phyloP scores from a whole-genome alignment of 371 early-diverging fungal genomes.

The Rhizopus sp. region DNA sequence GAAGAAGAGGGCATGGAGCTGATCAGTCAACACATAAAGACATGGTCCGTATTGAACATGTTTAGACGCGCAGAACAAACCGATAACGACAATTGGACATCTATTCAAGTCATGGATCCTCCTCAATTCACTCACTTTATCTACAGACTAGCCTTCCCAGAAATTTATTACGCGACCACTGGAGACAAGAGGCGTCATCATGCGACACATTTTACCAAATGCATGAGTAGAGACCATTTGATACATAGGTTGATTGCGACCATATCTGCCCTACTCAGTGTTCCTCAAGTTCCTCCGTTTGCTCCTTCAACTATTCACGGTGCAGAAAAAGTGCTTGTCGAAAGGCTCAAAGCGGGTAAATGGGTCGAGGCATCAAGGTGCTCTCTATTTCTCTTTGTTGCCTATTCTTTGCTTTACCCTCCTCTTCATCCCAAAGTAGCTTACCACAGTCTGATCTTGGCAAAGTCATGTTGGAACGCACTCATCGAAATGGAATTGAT shows the following conservation, averaged over 20 bases:
- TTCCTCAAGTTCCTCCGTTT: slow-evolving; percentile 35
- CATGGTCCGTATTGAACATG: slow-evolving; percentile 42
- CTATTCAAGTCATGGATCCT: slow-evolving; percentile 24
- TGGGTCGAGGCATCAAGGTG: slow-evolving; percentile 59
- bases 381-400: slow-evolving; percentile 61
- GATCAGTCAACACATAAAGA: slow-evolving; percentile 18
- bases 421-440: slow-evolving; percentile 68
- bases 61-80: slow-evolving; percentile 15
- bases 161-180: slow-evolving; percentile 23
- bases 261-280: slow-evolving; percentile 19
- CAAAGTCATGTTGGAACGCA: slow-evolving; percentile 69
- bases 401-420: slow-evolving; percentile 72
- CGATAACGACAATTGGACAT: slow-evolving; percentile 21
- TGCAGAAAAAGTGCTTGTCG: slow-evolving; percentile 22
- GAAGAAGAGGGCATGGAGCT: slow-evolving; percentile 9
- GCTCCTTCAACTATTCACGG: slow-evolving; percentile 26
- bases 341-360: slow-evolving; percentile 27
- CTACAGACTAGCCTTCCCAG: slow-evolving; percentile 34
- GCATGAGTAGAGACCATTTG: slow-evolving; percentile 12
- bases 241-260: slow-evolving; percentile 13
- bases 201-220: neutral
- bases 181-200: slow-evolving; percentile 8
- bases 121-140: slow-evolving; percentile 39
- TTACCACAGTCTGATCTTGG: slow-evolving; percentile 64
- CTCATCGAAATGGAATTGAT: slow-evolving; percentile 49